Evolutionary conservation across 805 yeast genomes (phyloP).

Genomic region (Yarrowia sp.): DNA sequence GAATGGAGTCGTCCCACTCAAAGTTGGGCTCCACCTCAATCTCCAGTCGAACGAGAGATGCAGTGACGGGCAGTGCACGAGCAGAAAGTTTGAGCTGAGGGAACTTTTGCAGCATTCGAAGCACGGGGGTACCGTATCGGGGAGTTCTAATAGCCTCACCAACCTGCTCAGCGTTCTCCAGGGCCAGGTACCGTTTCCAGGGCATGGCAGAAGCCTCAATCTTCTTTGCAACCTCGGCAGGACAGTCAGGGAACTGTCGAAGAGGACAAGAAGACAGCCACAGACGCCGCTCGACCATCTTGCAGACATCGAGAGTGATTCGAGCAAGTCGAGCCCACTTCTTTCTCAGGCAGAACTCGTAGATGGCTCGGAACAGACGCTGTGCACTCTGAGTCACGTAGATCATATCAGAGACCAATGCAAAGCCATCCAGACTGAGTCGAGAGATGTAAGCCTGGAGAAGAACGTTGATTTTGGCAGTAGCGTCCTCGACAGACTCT

Average conservation of each 20-base stretch:
- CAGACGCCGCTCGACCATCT: slow-evolving; percentile 78
- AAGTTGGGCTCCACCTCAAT: slow-evolving; percentile 74
- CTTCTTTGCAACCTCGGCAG: slow-evolving; percentile 70
- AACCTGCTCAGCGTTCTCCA: slow-evolving; percentile 73
- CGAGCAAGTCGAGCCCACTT: slow-evolving; percentile 74
- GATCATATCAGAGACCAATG: slow-evolving; percentile 90
- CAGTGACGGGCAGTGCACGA: slow-evolving; percentile 77
- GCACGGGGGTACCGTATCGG: slow-evolving; percentile 61
- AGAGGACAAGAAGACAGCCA: slow-evolving; percentile 90
- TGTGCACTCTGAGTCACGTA: slow-evolving; percentile 94
- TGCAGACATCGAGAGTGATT: slow-evolving; percentile 67
- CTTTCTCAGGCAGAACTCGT: slow-evolving; percentile 73
- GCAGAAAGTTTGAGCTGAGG: slow-evolving; percentile 71
- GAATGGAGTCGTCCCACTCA: slow-evolving; percentile 74
- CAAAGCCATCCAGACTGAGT: slow-evolving; percentile 81
- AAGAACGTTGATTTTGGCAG: slow-evolving; percentile 78
- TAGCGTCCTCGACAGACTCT: slow-evolving; percentile 71
- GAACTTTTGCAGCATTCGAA: slow-evolving; percentile 68
- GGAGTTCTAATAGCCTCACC: slow-evolving; percentile 82
- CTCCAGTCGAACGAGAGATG: slow-evolving; percentile 68
- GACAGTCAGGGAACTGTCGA: slow-evolving; percentile 79
- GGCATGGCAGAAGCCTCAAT: slow-evolving; percentile 84
- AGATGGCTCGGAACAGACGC: slow-evolving; percentile 82
- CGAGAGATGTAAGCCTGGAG: slow-evolving; percentile 88
- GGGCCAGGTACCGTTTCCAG: slow-evolving; percentile 75